These are phyloP conservation scores for Tolypocladium tropicale DNA, from an alignment of 2,329 filamentous ascomycete species.

Conservation along the genomic window DNA sequence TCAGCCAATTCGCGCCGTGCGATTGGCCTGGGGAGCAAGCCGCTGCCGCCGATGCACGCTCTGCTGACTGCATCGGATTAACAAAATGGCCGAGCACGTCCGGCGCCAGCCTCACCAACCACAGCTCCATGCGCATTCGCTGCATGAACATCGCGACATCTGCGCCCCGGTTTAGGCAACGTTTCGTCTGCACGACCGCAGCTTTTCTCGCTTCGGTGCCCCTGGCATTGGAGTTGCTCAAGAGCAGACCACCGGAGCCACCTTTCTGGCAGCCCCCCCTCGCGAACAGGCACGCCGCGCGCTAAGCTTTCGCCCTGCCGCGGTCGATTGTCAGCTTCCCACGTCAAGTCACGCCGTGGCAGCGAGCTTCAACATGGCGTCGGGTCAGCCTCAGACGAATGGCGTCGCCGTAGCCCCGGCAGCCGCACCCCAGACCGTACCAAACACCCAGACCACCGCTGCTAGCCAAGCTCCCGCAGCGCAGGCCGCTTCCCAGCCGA, in stretches of 20 bases:
- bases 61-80: neutral
- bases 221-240: neutral
- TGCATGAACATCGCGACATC: neutral
- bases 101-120: neutral
- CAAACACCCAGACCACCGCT: conserved; percentile 24
- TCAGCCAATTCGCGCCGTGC: neutral
- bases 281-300: neutral
- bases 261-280: neutral
- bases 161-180: neutral
- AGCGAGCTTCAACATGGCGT: conserved; percentile 17
- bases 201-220: neutral
- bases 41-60: neutral
- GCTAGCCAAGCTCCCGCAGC: conserved; percentile 15
- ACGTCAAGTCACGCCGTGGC: neutral
- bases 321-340: neutral
- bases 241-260: no score
- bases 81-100: neutral
- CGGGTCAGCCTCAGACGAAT: conserved; percentile 40
- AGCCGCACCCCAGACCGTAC: conserved; percentile 23
- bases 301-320: neutral
- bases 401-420: conserved; percentile 34
- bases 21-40: neutral
- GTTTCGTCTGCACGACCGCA: neutral
- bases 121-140: neutral
- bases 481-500: conserved; percentile 14